phyloP scores from a whole-genome alignment of 345 rosid genomes.

The Syzygium aqueum region DNA sequence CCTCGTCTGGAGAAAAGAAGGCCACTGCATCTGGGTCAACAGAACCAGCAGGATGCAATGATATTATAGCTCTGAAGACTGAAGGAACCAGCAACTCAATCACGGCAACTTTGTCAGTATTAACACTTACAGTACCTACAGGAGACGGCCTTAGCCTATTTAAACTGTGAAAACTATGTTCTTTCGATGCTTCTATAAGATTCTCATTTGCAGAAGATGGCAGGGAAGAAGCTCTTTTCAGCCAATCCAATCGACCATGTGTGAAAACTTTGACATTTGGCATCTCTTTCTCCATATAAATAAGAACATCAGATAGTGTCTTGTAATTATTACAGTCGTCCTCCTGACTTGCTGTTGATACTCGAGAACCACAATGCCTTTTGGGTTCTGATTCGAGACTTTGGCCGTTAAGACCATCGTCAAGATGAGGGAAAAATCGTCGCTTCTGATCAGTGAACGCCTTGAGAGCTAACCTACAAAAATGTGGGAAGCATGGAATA shows the following conservation, averaged over 20 bases:
- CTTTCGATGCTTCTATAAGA: slow-evolving; percentile 43
- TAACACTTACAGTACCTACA: slow-evolving; percentile 20
- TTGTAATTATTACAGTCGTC: slow-evolving; percentile 43
- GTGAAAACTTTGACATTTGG: slow-evolving; percentile 55
- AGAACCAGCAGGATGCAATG: slow-evolving; percentile 92
- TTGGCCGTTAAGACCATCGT: slow-evolving; percentile 38
- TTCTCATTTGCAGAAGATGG: slow-evolving; percentile 56
- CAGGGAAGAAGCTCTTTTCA: slow-evolving; percentile 65
- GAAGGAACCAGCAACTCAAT: slow-evolving; percentile 68
- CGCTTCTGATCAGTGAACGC: slow-evolving; percentile 93
- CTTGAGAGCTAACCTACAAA: slow-evolving; percentile 81
- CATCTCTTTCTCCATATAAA: slow-evolving; percentile 43
- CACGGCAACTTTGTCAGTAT: slow-evolving; percentile 53
- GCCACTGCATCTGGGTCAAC: slow-evolving; percentile 85
- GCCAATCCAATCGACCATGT: slow-evolving; percentile 76
- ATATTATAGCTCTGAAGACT: slow-evolving; percentile 70
- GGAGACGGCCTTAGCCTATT: slow-evolving; percentile 47
- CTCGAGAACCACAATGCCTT: slow-evolving; percentile 33
- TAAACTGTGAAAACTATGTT: slow-evolving; percentile 40
- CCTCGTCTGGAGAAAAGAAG: slow-evolving; percentile 98
- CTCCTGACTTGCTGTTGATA: slow-evolving; percentile 12
- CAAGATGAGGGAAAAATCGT: slow-evolving; percentile 78
- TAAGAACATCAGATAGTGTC: slow-evolving; percentile 56
- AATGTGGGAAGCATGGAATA: neutral
- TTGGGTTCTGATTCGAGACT: slow-evolving; percentile 36